Base-by-base conservation (phyloP, 2,329 filamentous ascomycete genomes). In the Botrytis porri region DNA sequence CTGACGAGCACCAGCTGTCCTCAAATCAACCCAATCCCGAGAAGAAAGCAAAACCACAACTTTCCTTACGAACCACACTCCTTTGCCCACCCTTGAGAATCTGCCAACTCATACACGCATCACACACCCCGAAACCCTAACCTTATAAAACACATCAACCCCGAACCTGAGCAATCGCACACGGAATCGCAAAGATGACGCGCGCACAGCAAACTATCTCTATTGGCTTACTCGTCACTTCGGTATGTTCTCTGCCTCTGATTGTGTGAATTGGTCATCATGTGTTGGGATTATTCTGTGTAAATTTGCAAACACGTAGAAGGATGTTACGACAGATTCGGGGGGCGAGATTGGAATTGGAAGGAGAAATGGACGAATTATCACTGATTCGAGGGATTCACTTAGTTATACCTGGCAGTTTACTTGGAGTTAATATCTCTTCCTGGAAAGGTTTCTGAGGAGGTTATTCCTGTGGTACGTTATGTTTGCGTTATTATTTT, bases 171-270 rank as follows among this genome's bases (percentile, higher is more conserved):
- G 29, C 61, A 69, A 35, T 69, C 64, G 62, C 54, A 48, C 48
- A 45, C n/a, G 51, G n/a, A 63, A 66, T 63, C 70, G 74, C 78
- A 84, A 90, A 77, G 76, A 98, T 98, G 96, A 97, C 96, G 78
- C 94, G 95, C 84, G 96, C 96, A 35, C 91, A 93, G 83, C 95
- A 98, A 84, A 95, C 93, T 77, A 91, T 98, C 81, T 97, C 94
- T 75, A 87, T 97, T 80, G 91, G 90, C 80, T 90, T 98, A 80
- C 88, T 98, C 78, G 88, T 96, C 83, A 93, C 93, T 79, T 97
- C 95, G 54, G 95, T 98, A 91, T 79, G 74, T 61, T 64, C 37
- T 71, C 48, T 64, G 20, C 45, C 25, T 66, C 45, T 70, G 29
- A n/a, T 57, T 43, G 35, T 59, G 16, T 66, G 45, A 48, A 67